phyloP scores from a whole-genome alignment of 352 stramenopile genomes.

The Pythium scleroteichum region DNA sequence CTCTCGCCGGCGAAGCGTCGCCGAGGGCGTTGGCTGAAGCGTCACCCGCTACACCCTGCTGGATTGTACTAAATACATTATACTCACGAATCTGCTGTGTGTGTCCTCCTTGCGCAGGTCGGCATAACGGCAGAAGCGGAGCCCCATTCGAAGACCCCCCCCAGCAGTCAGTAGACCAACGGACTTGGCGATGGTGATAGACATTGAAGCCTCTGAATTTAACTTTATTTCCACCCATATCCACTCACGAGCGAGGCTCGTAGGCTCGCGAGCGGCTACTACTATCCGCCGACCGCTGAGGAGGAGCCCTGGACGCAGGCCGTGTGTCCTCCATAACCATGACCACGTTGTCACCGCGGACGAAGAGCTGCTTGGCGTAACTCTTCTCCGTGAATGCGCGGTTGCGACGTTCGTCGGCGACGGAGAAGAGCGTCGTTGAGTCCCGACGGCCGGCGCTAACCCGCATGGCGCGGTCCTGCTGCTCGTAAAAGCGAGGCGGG shows the following conservation, averaged over 20 bases:
- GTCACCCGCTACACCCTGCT: not conserved
- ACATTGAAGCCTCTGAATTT: not conserved
- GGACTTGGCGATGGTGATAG: no score
- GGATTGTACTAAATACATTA: slow-evolving; percentile 25
- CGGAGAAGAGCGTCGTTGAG: slow-evolving; percentile 39
- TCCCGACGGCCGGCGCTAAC: not conserved
- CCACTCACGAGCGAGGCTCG: not conserved
- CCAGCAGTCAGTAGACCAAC: not conserved
- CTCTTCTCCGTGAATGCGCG: slow-evolving; percentile 40
- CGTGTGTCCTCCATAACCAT: slow-evolving; percentile 37
- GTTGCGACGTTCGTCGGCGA: slow-evolving; percentile 44
- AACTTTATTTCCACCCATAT: not conserved
- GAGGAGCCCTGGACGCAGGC: no score
- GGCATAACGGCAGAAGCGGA: slow-evolving; percentile 1
- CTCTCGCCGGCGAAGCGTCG: slow-evolving; percentile 9
- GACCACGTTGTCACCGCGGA: slow-evolving; percentile 94
- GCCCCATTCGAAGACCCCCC: not conserved
- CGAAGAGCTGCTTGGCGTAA: slow-evolving; percentile 87
- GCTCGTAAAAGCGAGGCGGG: slow-evolving; percentile 36
- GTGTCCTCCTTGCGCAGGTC: slow-evolving; percentile 4
- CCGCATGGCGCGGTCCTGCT: slow-evolving; percentile 34
- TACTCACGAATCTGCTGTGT: slow-evolving; percentile 3
- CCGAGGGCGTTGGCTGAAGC: not conserved
- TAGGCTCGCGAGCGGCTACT: not conserved
- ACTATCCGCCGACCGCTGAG: not conserved